Base-by-base conservation (phyloP, 805 yeast species). In the Ogataea allantospora region DNA sequence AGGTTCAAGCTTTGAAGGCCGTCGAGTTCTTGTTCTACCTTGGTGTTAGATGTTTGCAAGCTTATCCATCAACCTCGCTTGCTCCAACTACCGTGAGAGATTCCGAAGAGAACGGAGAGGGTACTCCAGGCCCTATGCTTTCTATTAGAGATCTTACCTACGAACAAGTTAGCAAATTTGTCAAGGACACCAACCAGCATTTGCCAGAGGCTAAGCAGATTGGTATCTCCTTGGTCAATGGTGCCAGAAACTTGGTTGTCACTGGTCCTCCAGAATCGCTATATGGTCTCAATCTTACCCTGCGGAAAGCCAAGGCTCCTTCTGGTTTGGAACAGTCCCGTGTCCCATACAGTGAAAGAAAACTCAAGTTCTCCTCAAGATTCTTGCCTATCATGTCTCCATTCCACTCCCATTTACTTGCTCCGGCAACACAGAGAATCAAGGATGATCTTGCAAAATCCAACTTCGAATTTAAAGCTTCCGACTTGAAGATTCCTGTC, bases 181-280 rank as follows among this genome's bases (percentile, higher is more conserved):
- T 93, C 50, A 83, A 81, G 46, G 78, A 78, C 63, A 93, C 99
- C 43, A 93, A 93, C 69, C 78, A 83, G 59, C 98, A 89, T 68
- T 77, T 93, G 68, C 97, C 99, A 52, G 68, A 71, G 36, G 96
- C 87, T 55, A 88, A 87, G 67, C 96, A 88, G 59, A 83, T 93
- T 57, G 86, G 82, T 44, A 81, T 93, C 48, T 88, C 98, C 28
- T 77, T 93, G 62, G 75, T 89, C 53, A 93, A 93, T 61, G 99
- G 99, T 63, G 96, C 96, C 32, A 79, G 96, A 70, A 87, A 88
- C 66, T 75, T 88, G 68, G 99, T 93, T 40, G 88, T 91, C 32
- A 78, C 95, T 15, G 99, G 99, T 63, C 99, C 98, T 33, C 98
- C 99, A 40, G 96, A 89, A 74, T 88, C 98, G 3, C 72, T 93